Evolutionary conservation across 148 eudicot species (phyloP), one percentile per base, ranked within the genome.

Genomic region (Gaultheria prostrata): DNA sequence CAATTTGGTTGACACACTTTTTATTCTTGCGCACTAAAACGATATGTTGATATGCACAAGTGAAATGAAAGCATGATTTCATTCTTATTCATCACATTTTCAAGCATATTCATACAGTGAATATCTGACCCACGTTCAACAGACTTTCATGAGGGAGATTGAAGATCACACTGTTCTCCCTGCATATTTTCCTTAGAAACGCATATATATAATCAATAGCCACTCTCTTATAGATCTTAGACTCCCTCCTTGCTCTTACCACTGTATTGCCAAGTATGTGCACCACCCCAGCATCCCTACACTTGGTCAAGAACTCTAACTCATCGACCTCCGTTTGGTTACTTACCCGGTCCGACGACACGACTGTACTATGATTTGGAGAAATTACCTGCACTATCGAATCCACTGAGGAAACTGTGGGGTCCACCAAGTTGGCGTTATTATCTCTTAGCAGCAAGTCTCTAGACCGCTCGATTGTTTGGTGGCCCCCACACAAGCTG

Each of bases 111-210:
- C 70, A 63, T 51, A 96, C 99, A 94, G 87, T 93, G 87, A 92
- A 95, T 73, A 97, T 80, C 87, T 97, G 99, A 1, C 99, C 99
- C 43, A 97, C 98, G 59, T 97, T 97, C 82, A 97, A 89, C 17
- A 97, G 88, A 84, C 94, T 94, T 78, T 97, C 97, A 91, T 97
- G 99, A 61, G 99, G 99, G 7, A 97, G 90, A 89, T 97, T 92
- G 83, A 94, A 97, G 84, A 97, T 93, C 14, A 90, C 99, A 87
- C 99, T 97, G 78, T 97, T 89, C 84, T 97, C 98, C 90, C 99
- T 97, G 91, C 99, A 97, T 30, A 97, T 91, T 86, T 97, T 97
- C 93, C 99, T 91, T 80, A 97, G 94, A 88, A 97, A 97, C 2
- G 98, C 99, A 89, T 94, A 97, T 12, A 97, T 82, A 81, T 93